Evolutionary conservation across 352 stramenopile species (phyloP), one percentile per base, ranked within the genome.

Genomic region (Pilasporangium apinafurcum): DNA sequence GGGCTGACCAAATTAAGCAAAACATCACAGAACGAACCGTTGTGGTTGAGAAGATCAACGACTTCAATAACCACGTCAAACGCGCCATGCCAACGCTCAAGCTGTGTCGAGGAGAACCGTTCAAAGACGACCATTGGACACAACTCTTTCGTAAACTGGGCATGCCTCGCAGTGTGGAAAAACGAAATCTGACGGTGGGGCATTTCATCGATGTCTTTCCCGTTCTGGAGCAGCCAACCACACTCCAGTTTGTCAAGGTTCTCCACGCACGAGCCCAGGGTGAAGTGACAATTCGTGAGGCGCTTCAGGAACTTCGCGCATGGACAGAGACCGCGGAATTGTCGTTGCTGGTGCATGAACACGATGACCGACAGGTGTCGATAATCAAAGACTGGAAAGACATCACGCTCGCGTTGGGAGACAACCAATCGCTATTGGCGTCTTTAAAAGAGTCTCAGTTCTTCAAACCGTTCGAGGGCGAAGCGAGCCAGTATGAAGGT

Each of bases 321-420:
- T 98, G 92, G 93, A 91, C 74, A 0, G 81, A 96, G 41, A 96
- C 92, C 0, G 83, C 87, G 1, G 86, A 96, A 53, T 62, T 98
- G 1, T 86, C 84, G 16, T 48, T 98, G 13, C 52, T 96, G 3
- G 47, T 72, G 5, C 90, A 97, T 47, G 88, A 97, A 42, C 83
- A 96, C 37, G 80, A 83, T 16, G 69, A 61, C 0, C 57, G 73
- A 7, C 55, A 53, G 4, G 95, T 95, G 4, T 69, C 79, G 5
- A 94, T 98, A 46, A 97, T 98, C 61, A 95, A 95, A 38, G 92
- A 98, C 55, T 98, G 94, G 91, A 97, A 97, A 38, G 90, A 98
- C 30, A 61, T 98, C 16, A 94, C 92, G n/a, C 68, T 97, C 5
- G 87, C 92, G 16, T 55, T 98, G 2, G 94, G 90, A 0, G 94